Base-by-base conservation (phyloP, 2,329 filamentous ascomycete genomes). In the Hypoxylon sp. region DNA sequence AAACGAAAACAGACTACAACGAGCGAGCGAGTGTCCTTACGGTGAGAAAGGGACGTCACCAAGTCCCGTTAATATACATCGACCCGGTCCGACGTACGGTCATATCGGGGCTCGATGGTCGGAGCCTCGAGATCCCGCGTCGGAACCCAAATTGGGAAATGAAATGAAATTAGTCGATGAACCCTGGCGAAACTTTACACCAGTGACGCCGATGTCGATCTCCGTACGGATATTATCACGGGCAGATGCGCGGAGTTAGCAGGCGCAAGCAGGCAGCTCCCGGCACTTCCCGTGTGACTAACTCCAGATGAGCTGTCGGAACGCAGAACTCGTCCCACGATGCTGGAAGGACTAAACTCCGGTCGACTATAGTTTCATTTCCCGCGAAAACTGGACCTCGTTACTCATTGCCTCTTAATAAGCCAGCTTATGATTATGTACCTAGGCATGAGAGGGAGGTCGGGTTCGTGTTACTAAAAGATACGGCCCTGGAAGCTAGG, bases 81-180 rank as follows among this genome's bases (percentile, higher is more conserved):
- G 42, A 49, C 33, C 20, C 55, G 46, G 46, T 24, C 30, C 32
- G 33, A 20, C 24, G 18, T 32, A 26, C 49, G 49, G 45, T 12
- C 14, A 22, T 30, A 28, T 49, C 55, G 46, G 6, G 51, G n/a
- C 16, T 44, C 32, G 52, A 54, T 24, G 33, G n/a, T 20, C 36
- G 44, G 44, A 55, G 16, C 18, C 22, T 18, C 32, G 18, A 46
- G 48, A 4, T 44, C 38, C 45, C n/a, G 22, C 48, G 45, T 59
- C 64, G 59, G 64, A 32, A 26, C 49, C 30, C 33, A 55, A 26
- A 14, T 33, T 55, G 64, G 63, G 40, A 55, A 16, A 24, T 36
- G 20, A 30, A 28, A 54, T 40, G 24, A 42, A 36, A 22, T 20
- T 52, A 46, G 4, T 45, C 46, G 40, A 24, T 36, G 30, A 48